Base-by-base conservation (phyloP, 345 rosid genomes). In the Populus tremula region DNA sequence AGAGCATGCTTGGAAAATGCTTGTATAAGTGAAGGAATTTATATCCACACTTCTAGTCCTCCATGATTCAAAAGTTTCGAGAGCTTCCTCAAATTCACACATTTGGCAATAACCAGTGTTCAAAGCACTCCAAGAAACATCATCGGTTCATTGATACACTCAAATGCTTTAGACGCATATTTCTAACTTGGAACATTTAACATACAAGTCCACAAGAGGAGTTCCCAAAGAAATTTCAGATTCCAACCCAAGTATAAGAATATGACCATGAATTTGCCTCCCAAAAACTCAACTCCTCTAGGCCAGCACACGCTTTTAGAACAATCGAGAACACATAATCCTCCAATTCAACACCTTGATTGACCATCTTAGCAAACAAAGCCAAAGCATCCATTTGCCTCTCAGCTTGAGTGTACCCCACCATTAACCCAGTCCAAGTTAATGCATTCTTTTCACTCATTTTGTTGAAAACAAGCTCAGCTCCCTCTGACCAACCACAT, bases 1-100 rank as follows among this genome's bases (percentile, higher is more conserved):
- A 3, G 93, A 89, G 78, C 93, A 89, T 14, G 97, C 91, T 76
- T 91, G 94, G 80, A 89, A 91, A 68, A 90, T 86, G 86, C 87
- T 91, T 41, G 96, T 90, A 67, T 89, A 93, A 6, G 89, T 82
- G 74, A 84, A 91, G 3, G 91, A 82, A 83, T 93, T 93, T 29
- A 87, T 83, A 76, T 76, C 59, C 70, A 56, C 76, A 69, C 73
- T 80, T 73, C 73, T 84, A 50, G 71, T 80, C 78, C 93, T 89
- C 81, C 91, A 81, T 41, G 91, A 87, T 62, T 76, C 77, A 76
- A 90, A 91, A 59, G 79, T 83, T 63, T 86, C 79, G 64, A 91
- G 73, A 54, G 89, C 81, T 36, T 89, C 87, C 69, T 89, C 92
- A 67, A 84, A 87, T 38, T 84, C 83, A 69, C 92, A 89, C 75